Conservation (phyloP, 176 grass and related monocot genomes). For the Carex myosuroides region DNA sequence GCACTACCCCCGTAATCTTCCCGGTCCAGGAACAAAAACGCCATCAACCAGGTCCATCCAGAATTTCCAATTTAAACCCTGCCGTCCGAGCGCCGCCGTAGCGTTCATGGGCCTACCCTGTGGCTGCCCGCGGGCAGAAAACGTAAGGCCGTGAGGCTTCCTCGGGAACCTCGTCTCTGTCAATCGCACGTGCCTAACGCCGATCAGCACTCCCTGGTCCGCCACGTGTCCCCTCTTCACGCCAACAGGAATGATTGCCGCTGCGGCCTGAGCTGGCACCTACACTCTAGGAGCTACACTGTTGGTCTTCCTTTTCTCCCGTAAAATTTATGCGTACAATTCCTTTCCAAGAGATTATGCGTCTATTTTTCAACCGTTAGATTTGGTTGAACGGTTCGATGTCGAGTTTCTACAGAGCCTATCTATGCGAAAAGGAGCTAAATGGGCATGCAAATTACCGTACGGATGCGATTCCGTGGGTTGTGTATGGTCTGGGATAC, state of each 20-base stretch:
- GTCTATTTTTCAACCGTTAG: not conserved
- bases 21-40: not conserved
- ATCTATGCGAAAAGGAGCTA: not conserved
- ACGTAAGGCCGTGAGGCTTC: not conserved
- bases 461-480: not conserved
- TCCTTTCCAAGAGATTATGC: not conserved
- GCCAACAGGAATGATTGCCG: not conserved
- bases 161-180: not conserved
- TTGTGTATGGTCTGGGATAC: not conserved
- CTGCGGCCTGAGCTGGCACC: not conserved
- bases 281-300: not conserved
- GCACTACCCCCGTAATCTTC: not conserved
- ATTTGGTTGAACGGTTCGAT: not conserved
- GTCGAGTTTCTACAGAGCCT: not conserved
- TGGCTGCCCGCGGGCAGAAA: not conserved
- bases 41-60: not conserved
- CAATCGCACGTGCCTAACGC: constrained; percentile 8
- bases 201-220: not conserved
- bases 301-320: not conserved
- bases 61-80: not conserved
- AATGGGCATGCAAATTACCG: no score
- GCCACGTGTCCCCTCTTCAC: not conserved
- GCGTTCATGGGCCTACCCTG: not conserved
- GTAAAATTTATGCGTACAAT: not conserved
- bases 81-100: not conserved